Percentiles rank a stretch among this genome's conserved stretches.
Conservation (phyloP, 805 yeast genomes). For the Monosporozyma aerobia region DNA sequence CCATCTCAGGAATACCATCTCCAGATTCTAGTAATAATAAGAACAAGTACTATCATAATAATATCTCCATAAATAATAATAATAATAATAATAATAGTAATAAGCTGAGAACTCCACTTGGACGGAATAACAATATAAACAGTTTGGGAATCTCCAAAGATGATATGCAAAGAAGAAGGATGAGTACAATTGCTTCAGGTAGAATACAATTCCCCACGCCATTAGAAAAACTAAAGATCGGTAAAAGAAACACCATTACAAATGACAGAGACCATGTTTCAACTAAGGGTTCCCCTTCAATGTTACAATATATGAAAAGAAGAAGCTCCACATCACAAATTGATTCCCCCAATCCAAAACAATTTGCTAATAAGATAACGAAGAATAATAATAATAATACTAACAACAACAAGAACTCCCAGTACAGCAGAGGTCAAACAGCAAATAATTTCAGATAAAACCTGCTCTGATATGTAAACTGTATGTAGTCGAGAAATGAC, state of each 20-base stretch:
- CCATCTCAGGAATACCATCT: background rate
- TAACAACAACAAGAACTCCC: background rate
- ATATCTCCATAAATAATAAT: background rate
- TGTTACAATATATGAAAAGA: background rate
- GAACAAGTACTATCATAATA: background rate
- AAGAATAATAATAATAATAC: background rate
- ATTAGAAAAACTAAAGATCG: conserved; percentile 17
- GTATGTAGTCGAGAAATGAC: too few species aligned
- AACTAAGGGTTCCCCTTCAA: background rate
- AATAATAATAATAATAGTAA: background rate
- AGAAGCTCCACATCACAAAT: conserved; percentile 11
- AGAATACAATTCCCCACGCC: conserved; percentile 17
- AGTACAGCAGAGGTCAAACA: background rate
- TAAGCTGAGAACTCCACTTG: background rate
- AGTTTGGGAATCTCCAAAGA: background rate
- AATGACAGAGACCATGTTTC: background rate
- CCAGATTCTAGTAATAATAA: background rate
- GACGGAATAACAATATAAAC: background rate
- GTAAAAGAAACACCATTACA: conserved; percentile 18
- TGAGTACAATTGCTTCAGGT: conserved; percentile 2
- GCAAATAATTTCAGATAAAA: background rate
- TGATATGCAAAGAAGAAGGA: conserved; percentile 6
- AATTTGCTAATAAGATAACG: background rate
- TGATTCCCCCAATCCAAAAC: background rate
- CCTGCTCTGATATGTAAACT: too few species aligned